Conservation (phyloP, 2,329 filamentous ascomycete species). For the Endoconidiophora laricicola region DNA sequence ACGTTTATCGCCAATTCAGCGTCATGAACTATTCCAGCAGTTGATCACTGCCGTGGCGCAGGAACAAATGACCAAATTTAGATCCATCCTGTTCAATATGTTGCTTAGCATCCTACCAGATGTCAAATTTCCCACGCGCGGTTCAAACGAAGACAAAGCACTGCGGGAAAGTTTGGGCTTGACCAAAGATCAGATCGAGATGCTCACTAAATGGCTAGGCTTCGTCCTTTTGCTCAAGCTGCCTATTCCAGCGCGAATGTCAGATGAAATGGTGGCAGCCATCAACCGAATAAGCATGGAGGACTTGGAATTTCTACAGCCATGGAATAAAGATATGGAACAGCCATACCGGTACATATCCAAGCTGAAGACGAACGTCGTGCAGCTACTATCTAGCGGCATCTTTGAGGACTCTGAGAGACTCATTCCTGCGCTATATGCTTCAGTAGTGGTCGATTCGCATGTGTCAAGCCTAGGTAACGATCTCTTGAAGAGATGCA, state of each 20-base stretch:
- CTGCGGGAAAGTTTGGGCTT: slow-evolving; percentile 53
- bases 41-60: slow-evolving; percentile 49
- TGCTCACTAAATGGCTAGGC: slow-evolving; percentile 58
- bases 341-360: slow-evolving; percentile 16
- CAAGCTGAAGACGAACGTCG: slow-evolving; percentile 38
- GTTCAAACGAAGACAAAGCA: slow-evolving; percentile 58
- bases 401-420: slow-evolving; percentile 72
- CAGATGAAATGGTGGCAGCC: not conserved
- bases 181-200: slow-evolving; percentile 50
- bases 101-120: slow-evolving; percentile 60
- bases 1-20: slow-evolving; percentile 37
- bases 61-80: slow-evolving; percentile 29
- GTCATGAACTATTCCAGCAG: slow-evolving; percentile 55
- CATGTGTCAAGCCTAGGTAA: slow-evolving; percentile 73
- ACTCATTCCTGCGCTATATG: slow-evolving; percentile 69
- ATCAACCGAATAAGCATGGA: slow-evolving; percentile 31
- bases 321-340: slow-evolving; percentile 31
- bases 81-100: slow-evolving; percentile 54
- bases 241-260: slow-evolving; percentile 10
- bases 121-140: slow-evolving; percentile 55
- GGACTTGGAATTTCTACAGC: slow-evolving; percentile 53
- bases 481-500: slow-evolving; percentile 68
- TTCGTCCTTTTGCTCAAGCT: slow-evolving; percentile 52
- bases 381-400: slow-evolving; percentile 63
- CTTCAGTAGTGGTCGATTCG: slow-evolving; percentile 67